Base-by-base conservation (phyloP, 1,139 yeast genomes). In the Kodamaea ohmeri region DNA sequence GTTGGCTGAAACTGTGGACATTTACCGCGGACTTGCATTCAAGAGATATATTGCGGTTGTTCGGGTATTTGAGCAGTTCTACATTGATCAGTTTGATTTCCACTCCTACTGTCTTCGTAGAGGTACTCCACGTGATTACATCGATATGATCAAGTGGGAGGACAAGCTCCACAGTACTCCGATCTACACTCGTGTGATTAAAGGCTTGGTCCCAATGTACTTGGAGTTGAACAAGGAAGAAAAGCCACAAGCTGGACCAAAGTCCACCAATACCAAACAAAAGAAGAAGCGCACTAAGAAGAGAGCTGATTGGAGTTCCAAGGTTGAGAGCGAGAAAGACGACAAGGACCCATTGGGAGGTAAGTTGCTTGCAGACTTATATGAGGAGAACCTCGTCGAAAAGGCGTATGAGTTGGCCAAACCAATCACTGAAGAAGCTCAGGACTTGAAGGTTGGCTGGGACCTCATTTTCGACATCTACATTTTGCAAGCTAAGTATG, bases 71-170 rank as follows among this genome's bases (percentile, higher is more conserved):
- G 73, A 78, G 36, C 85, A 79, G 41, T 88, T 82, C 61, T 76
- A 69, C 56, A 78, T 78, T 45, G 98, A 94, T 55, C 97, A 92
- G 63, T 76, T 84, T 50, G 99, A 92, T 58, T 92, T 92, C 80
- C 98, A 92, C 60, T 82, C 85, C 32, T 92, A 88, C 60, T 84
- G 96, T 58, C 78, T 87, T 71, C 79, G 97, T 63, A 80, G 84
- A 51, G 97, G 97, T 12, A 87, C 97, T 4, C 83, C 94, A 19
- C 74, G 95, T 45, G 83, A 92, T 17, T 92, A 92, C 55, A 51
- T 86, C 26, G 81, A 79, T 19, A 78, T 86, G 71, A 51, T 90
- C 38, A 62, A 68, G 35, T 92, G 97, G 97, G 95, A 83, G 44
- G 94, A 89, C 54, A 57, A 65, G 16, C 60, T 92, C 31, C 88